Evolutionary conservation across 306 rosid species (phyloP).

Genomic region (Rosa chinensis): DNA sequence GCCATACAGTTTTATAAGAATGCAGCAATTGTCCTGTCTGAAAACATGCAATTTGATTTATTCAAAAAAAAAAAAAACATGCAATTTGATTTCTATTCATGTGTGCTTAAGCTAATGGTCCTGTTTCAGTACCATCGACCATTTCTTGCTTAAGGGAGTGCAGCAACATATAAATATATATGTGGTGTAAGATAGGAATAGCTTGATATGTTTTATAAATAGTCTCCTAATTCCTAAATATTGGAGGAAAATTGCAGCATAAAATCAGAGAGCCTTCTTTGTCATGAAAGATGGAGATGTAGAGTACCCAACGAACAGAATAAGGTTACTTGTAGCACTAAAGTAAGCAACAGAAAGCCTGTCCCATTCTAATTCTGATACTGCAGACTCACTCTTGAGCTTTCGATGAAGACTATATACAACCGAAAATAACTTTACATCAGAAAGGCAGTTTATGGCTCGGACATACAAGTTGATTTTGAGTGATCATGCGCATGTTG

Average conservation of each 20-base stretch:
- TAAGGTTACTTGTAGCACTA: background rate
- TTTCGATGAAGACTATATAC: background rate
- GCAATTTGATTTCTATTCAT: background rate
- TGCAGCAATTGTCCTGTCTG: background rate
- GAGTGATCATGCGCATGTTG: background rate
- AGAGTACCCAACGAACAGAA: background rate
- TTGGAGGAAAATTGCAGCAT: background rate
- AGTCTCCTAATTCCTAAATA: background rate
- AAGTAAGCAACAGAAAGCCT: background rate
- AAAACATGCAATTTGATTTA: background rate
- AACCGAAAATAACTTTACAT: background rate
- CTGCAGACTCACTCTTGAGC: background rate
- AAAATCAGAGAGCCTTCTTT: background rate
- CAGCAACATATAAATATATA: background rate
- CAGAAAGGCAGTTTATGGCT: background rate
- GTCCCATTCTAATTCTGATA: background rate
- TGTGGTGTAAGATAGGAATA: background rate
- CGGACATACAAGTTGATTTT: background rate
- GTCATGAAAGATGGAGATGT: background rate
- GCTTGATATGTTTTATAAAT: background rate
- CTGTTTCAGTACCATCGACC: background rate
- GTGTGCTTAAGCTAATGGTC: background rate
- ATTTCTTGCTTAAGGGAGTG: background rate
- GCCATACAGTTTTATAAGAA: background rate
- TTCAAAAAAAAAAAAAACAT: too few species aligned